Conservation (phyloP, 2,329 filamentous ascomycete genomes). For the Talaromyces sp. region DNA sequence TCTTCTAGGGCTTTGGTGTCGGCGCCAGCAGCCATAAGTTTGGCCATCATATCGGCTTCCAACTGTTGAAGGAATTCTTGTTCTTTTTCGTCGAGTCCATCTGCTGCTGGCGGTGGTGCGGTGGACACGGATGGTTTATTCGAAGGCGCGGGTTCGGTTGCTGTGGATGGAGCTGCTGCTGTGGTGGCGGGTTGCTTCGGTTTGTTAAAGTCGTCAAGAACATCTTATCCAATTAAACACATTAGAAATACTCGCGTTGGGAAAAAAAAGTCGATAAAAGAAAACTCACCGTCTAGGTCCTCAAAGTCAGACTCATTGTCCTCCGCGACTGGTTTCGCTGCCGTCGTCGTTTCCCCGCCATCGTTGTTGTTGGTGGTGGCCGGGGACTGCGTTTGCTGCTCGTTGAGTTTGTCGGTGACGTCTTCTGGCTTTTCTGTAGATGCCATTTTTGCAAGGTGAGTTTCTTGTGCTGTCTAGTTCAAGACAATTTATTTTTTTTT, state of each 20-base stretch:
- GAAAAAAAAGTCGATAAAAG: background rate
- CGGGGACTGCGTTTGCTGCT: background rate
- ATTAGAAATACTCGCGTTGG: background rate
- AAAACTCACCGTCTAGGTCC: conserved; percentile 72
- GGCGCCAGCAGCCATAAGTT: conserved; percentile 61
- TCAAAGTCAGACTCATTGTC: conserved; percentile 90
- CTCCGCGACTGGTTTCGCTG: background rate
- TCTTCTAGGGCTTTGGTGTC: conserved; percentile 33
- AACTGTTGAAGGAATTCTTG: conserved; percentile 70
- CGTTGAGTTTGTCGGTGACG: background rate
- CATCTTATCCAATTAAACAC: conserved; percentile 46
- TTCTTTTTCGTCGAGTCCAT: conserved; percentile 35
- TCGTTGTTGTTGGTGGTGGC: background rate
- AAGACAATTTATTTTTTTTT: background rate
- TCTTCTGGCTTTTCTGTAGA: conserved; percentile 5
- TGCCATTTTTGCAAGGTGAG: too few relatives aligned
- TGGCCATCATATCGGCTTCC: conserved; percentile 73
- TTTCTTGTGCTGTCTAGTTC: background rate
- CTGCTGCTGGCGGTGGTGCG: too few relatives aligned
- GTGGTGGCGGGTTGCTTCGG: conserved; percentile 28
- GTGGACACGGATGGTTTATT: background rate
- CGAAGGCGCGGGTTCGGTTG: conserved; percentile 7
- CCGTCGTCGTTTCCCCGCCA: conserved; percentile 2
- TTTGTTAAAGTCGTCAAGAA: conserved; percentile 86
- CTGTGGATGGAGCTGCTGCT: conserved; percentile 17